Conservation (phyloP, 352 stramenopile genomes). For the Pythium myriotylum region DNA sequence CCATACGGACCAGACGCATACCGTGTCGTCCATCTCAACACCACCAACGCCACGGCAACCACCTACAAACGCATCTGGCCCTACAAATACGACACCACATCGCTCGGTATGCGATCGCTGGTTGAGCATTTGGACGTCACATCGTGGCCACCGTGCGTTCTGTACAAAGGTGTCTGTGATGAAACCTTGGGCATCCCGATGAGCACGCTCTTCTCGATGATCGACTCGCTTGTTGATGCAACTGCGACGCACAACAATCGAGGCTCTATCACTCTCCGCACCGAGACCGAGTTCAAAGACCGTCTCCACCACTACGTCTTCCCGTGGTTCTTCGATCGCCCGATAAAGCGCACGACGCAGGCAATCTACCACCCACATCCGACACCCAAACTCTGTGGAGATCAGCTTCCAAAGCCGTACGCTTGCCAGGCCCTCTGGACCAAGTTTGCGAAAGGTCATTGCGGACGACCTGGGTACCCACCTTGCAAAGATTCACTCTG, state of each 20-base stretch:
- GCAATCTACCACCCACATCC: constrained; percentile 20
- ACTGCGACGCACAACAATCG: neutral
- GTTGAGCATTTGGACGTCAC: constrained; percentile 4
- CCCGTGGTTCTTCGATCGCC: constrained; percentile 26
- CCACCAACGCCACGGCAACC: constrained; percentile 1
- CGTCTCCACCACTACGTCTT: constrained; percentile 21
- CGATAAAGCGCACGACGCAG: constrained; percentile 13
- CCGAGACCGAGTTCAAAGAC: constrained; percentile 14
- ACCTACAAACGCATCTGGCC: constrained; percentile 1
- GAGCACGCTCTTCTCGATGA: constrained; percentile 5
- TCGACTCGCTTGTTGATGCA: constrained; percentile 1
- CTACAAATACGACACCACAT: constrained; percentile 32
- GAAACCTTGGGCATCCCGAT: constrained; percentile 4
- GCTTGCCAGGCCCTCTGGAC: neutral
- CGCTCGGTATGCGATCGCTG: constrained; percentile 17
- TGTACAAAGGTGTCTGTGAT: constrained; percentile 17
- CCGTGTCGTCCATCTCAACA: constrained; percentile 14
- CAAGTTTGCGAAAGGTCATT: constrained; percentile 1
- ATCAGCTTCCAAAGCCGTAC: neutral
- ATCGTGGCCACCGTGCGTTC: constrained; percentile 14
- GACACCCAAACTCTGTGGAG: neutral
- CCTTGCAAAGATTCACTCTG: neutral
- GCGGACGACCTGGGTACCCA: neutral
- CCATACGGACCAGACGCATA: constrained; percentile 17
- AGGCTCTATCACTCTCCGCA: constrained; percentile 6